phyloP scores from a whole-genome alignment of 306 rosid genomes.

The Parietaria judaica region DNA sequence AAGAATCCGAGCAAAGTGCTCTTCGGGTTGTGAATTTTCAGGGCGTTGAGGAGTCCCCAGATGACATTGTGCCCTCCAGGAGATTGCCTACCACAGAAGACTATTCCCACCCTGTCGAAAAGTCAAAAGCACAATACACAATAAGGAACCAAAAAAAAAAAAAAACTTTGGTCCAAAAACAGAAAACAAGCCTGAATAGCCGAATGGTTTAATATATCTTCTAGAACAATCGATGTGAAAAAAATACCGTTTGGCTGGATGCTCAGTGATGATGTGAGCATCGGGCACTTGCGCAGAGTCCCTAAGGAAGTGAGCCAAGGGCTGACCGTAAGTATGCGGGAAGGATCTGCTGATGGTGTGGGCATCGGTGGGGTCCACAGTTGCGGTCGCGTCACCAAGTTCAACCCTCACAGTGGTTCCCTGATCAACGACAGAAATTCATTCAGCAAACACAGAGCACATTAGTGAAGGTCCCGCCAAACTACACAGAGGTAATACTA shows the following conservation, averaged over 20 bases:
- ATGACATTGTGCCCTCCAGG: constrained; percentile 98
- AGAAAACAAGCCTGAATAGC: no score
- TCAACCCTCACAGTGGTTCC: constrained; percentile 95
- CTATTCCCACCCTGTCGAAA: constrained; percentile 69
- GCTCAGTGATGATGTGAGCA: constrained; percentile 85
- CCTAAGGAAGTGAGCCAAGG: constrained; percentile 96
- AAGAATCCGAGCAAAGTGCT: constrained; percentile 81
- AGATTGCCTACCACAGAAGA: constrained; percentile 95
- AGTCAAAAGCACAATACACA: neutral
- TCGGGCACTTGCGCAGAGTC: constrained; percentile 82
- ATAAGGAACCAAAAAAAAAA: neutral
- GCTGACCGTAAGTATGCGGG: constrained; percentile 78
- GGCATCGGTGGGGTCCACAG: constrained; percentile 68
- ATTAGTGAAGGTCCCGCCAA: no score
- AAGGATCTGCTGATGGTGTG: constrained; percentile 50
- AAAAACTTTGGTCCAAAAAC: no score
- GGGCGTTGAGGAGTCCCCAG: constrained; percentile 85
- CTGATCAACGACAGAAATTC: constrained; percentile 27
- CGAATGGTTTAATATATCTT: no score
- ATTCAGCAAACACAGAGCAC: no score
- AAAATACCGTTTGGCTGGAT: constrained; percentile 59
- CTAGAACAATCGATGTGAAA: no score
- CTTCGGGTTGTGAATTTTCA: constrained; percentile 68
- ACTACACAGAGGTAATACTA: no score
- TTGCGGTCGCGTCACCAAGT: constrained; percentile 77